Conservation (phyloP, 495 filamentous ascomycete genomes). For the Hypoxylon trugodes region DNA sequence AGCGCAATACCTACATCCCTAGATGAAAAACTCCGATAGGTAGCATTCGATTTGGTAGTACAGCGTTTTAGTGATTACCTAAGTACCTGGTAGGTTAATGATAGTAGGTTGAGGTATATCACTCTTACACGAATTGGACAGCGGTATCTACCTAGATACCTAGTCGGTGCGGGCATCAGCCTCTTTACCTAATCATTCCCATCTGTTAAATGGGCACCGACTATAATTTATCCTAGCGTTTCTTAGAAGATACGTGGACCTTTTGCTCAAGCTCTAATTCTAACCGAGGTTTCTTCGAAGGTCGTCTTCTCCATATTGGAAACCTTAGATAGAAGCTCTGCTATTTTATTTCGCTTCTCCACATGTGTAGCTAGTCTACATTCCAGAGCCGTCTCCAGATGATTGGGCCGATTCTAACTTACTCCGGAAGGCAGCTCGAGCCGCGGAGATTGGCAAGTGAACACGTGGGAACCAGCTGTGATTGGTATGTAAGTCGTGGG, state of each 20-base stretch:
- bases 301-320: background rate
- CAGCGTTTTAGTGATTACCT: too few relatives aligned
- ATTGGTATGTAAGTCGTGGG: slow-evolving; percentile 31
- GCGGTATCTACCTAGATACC: too few relatives aligned
- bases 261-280: background rate
- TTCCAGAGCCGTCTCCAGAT: slow-evolving; percentile 2
- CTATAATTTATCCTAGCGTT: background rate
- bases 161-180: too few relatives aligned
- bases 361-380: slow-evolving; percentile 14
- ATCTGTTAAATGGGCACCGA: background rate
- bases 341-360: slow-evolving; percentile 13
- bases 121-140: too few relatives aligned
- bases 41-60: too few relatives aligned
- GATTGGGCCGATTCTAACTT: slow-evolving; percentile 19
- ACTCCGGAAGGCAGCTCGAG: slow-evolving; percentile 24
- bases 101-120: background rate
- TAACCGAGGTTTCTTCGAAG: background rate
- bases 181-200: too few relatives aligned
- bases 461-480: slow-evolving; percentile 25
- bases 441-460: slow-evolving; percentile 21
- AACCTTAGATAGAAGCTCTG: background rate
- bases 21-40: too few relatives aligned
- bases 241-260: background rate
- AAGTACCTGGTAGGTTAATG: background rate
- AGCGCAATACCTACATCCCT: too few relatives aligned